These are phyloP conservation scores for Voacanga thouarsii DNA, from an alignment of 257 asterid species.

Conservation along the genomic window DNA sequence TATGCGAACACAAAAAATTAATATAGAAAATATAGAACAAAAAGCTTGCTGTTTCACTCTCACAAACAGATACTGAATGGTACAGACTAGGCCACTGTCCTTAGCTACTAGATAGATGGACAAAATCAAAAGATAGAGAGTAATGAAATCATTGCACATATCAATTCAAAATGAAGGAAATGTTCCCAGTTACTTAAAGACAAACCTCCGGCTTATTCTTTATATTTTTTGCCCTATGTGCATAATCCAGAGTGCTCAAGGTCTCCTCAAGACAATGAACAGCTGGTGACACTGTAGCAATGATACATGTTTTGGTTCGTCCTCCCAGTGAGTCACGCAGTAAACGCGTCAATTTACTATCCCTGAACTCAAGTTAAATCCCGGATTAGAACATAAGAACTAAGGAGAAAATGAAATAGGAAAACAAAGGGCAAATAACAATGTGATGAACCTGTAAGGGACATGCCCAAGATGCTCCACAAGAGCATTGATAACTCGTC, in stretches of 20 bases:
- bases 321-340: slow-evolving; percentile 92
- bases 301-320: slow-evolving; percentile 83
- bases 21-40: not conserved
- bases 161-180: not conserved
- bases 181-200: not conserved
- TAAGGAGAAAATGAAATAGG: not conserved
- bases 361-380: slow-evolving; percentile 39
- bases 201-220: slow-evolving; percentile 91
- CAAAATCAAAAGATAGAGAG: not conserved
- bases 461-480: slow-evolving; percentile 89
- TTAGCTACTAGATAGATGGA: not conserved
- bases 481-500: slow-evolving; percentile 83
- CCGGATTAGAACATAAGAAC: slow-evolving; percentile 6
- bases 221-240: slow-evolving; percentile 85
- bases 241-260: slow-evolving; percentile 85
- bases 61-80: not conserved
- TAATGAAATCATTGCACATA: not conserved
- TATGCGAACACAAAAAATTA: not conserved
- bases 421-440: slow-evolving; percentile 7
- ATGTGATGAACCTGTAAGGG: slow-evolving; percentile 61
- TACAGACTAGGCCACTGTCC: not conserved
- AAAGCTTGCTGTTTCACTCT: not conserved
- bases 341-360: slow-evolving; percentile 83
- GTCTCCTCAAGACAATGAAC: slow-evolving; percentile 95
- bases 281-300: slow-evolving; percentile 92